Base-by-base conservation (phyloP, 139 green algal genomes). In the Chara braunii region DNA sequence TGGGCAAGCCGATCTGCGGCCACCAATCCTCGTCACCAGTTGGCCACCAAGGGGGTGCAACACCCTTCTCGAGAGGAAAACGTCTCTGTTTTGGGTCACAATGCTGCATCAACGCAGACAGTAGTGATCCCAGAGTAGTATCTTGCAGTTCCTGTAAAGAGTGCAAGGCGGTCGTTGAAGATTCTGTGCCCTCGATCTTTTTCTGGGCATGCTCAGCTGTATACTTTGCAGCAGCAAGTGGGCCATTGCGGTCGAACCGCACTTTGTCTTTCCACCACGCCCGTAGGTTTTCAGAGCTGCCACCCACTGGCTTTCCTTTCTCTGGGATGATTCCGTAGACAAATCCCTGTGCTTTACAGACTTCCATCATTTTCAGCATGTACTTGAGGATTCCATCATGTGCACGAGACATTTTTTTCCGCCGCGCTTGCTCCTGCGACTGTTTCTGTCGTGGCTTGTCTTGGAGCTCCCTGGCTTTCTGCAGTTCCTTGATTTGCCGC, bases 331-430 rank as follows among this genome's bases (percentile, higher is more conserved):
- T 74, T 9, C 65, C 65, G 57, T 74, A 74, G 37, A 74, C 65
- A 45, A 74, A 74, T n/a, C 65, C 65, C 43, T 74, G 65, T 8
- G 55, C 65, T n/a, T 74, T 74, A 40, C 56, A 74, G 30, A 74
- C 65, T 28, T 74, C 65, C 65, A 74, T 74, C 65, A 74, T 74
- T 29, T 74, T 74, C 29, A 74, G 65, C 65, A 74, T 74, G 43
- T 74, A 74, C 34, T 74, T 74, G 2, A 74, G 65, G 34, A 74
- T 74, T 18, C 56, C 65, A 43, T 74, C 65, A 29, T 74, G 65
- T 50, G 65, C 65, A 5, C 65, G 58, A 24, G 65, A 74, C 65
- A 74, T 74, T 43, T 74, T 70, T 43, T 74, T 74, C 23, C 65
- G 51, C 24, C 63, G 63, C 22, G 63, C 63, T 26, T 72, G 63